phyloP scores from a whole-genome alignment of 345 rosid genomes.

The Durio zibethinus region DNA sequence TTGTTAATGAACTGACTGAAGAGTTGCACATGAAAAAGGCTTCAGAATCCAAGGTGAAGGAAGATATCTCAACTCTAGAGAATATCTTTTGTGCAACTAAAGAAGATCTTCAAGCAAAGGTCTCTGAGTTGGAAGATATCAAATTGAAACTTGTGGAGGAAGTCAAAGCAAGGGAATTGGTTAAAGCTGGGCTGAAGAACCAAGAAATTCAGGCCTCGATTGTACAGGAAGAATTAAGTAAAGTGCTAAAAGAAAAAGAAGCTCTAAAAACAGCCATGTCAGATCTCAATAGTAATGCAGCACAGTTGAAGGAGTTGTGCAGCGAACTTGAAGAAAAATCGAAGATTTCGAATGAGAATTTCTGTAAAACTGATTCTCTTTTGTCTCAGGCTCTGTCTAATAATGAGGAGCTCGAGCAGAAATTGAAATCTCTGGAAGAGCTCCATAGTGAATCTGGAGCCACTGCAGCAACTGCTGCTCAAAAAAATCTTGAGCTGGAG shows the following conservation, averaged over 20 bases:
- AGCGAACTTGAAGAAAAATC: slow-evolving; percentile 60
- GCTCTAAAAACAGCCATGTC: slow-evolving; percentile 48
- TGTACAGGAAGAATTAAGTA: slow-evolving; percentile 34
- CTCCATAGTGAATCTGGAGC: slow-evolving; percentile 54
- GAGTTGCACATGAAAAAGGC: slow-evolving; percentile 63
- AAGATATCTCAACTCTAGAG: slow-evolving; percentile 51
- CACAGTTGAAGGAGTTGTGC: slow-evolving; percentile 41
- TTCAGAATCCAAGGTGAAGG: slow-evolving; percentile 64
- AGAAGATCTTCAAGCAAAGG: slow-evolving; percentile 57
- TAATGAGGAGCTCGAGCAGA: slow-evolving; percentile 69
- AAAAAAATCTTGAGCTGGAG: slow-evolving; percentile 73
- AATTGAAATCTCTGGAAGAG: slow-evolving; percentile 67
- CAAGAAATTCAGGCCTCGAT: slow-evolving; percentile 34
- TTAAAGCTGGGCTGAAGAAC: slow-evolving; percentile 38
- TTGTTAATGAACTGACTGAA: slow-evolving; percentile 46
- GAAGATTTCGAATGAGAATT: slow-evolving; percentile 64
- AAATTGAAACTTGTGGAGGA: slow-evolving; percentile 55
- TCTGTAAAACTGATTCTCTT: slow-evolving; percentile 57
- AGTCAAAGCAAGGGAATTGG: slow-evolving; percentile 37
- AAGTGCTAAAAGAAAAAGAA: slow-evolving; percentile 50
- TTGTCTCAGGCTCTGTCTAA: slow-evolving; percentile 65
- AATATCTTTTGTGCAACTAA: slow-evolving; percentile 40
- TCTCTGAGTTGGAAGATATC: slow-evolving; percentile 46
- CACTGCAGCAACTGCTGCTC: slow-evolving; percentile 62
- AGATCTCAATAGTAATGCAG: slow-evolving; percentile 45